Base-by-base conservation (phyloP, 1,284 basidiomycete species). In the Ganoderma lingzhi region DNA sequence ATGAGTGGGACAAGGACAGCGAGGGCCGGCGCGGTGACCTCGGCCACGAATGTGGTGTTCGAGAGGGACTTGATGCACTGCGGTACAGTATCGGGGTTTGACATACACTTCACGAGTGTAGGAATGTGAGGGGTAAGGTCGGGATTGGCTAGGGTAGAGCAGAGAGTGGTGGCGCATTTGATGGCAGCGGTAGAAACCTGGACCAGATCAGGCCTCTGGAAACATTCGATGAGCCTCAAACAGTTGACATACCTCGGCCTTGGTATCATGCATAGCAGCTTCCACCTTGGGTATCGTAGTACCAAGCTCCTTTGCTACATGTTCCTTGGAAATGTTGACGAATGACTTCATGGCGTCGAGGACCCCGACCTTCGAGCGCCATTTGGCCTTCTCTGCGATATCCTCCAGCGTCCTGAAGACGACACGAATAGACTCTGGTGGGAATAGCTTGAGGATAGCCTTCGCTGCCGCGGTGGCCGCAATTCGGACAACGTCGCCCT, bases 31-130 rank as follows among this genome's bases (percentile, higher is more conserved):
- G 96, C 93, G 42, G 94, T 98, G 75, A 99, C 96, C 83, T 99
- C 97, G 66, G 96, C 95, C 70, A 99, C 98, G 77, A 98, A 99
- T 17, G 97, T 99, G 51, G 96, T 97, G 68, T 90, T 93, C 8
- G 96, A 97, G 10, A 99, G 87, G 62, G 96, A 91, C 85, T 99
- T 99, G 89, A 99, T 97, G 77, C 96, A 98, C 53, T 92, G 92
- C 10, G 96, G 90, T 23, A 99, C 97, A 56, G 90, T 85, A 73
- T 90, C 88, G 5, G 97, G 95, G 76, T 96, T 92, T 63, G 93
- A 90, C 97, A 99, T 99, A 82, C 96, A 96, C 81, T 95, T 95
- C 71, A 99, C 97, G 71, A 99, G 91, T 61, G 90, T 87, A 58
- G 94, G 91, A 69, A 98, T 94, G 82, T 99, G 97, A 48, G 95